phyloP scores from a whole-genome alignment of 2,329 filamentous ascomycete species.

The Fusarium oligoseptatum region DNA sequence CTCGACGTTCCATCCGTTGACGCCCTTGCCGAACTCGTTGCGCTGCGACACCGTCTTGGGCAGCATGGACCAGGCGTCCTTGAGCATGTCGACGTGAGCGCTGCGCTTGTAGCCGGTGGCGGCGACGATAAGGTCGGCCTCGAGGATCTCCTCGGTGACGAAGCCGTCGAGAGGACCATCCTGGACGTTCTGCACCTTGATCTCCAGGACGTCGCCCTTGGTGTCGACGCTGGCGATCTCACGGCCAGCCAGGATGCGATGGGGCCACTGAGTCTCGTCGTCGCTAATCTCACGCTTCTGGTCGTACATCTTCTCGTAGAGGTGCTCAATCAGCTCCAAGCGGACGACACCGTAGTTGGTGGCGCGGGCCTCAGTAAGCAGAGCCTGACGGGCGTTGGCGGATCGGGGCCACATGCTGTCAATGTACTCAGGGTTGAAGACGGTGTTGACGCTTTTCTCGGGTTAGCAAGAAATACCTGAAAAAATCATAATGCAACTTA shows the following conservation, averaged over 20 bases:
- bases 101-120: conserved; percentile 89
- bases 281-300: conserved; percentile 79
- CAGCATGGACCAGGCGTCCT: conserved; percentile 74
- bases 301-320: conserved; percentile 90
- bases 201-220: conserved; percentile 64
- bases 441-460: conserved; percentile 84
- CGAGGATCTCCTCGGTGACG: conserved; percentile 68
- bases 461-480: conserved; percentile 41
- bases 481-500: conserved; percentile 60
- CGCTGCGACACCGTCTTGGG: conserved; percentile 60
- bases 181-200: conserved; percentile 67
- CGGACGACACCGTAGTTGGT: conserved; percentile 98
- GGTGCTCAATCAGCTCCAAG: conserved; percentile 87
- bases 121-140: conserved; percentile 85
- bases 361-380: conserved; percentile 77
- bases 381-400: conserved; percentile 69
- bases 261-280: conserved; percentile 82
- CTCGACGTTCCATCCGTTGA: conserved; percentile 58
- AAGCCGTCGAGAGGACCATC: conserved; percentile 58
- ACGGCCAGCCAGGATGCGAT: conserved; percentile 80
- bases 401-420: conserved; percentile 80
- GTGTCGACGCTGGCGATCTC: conserved; percentile 74
- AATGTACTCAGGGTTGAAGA: conserved; percentile 91
- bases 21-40: conserved; percentile 50
- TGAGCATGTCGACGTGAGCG: conserved; percentile 82